phyloP scores from a whole-genome alignment of 2,329 filamentous ascomycete genomes.

The Xylaria sp. region DNA sequence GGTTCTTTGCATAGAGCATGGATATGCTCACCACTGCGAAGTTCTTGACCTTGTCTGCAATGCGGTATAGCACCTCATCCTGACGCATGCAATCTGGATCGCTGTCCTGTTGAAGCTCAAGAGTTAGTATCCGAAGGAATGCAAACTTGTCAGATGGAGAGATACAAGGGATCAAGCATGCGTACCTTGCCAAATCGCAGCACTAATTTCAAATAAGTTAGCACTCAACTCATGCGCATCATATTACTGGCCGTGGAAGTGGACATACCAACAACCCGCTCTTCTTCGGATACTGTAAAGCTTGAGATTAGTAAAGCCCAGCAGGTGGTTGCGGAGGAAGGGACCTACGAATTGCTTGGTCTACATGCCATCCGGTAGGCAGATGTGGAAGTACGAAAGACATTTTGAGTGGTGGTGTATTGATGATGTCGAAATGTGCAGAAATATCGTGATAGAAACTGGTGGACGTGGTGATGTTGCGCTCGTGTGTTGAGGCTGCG shows the following conservation, averaged over 20 bases:
- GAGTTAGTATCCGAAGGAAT: constrained; percentile 73
- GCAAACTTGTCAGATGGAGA: background rate
- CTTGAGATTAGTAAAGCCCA: constrained; percentile 20
- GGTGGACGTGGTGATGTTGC: constrained; percentile 12
- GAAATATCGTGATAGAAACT: background rate
- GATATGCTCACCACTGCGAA: constrained; percentile 69
- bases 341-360: constrained; percentile 80
- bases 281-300: constrained; percentile 73
- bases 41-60: constrained; percentile 93
- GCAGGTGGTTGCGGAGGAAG: background rate
- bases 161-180: background rate
- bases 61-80: constrained; percentile 94
- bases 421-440: no score
- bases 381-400: constrained; percentile 94
- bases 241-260: background rate
- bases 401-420: constrained; percentile 52
- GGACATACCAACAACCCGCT: constrained; percentile 74
- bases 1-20: background rate
- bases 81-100: constrained; percentile 80
- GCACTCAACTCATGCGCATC: background rate
- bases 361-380: constrained; percentile 94
- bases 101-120: constrained; percentile 78
- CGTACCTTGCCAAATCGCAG: constrained; percentile 37
- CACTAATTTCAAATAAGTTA: constrained; percentile 19
- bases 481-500: background rate